Evolutionary conservation across 169 alveolate species (phyloP).

Genomic region (Cryptosporidium baileyi): DNA sequence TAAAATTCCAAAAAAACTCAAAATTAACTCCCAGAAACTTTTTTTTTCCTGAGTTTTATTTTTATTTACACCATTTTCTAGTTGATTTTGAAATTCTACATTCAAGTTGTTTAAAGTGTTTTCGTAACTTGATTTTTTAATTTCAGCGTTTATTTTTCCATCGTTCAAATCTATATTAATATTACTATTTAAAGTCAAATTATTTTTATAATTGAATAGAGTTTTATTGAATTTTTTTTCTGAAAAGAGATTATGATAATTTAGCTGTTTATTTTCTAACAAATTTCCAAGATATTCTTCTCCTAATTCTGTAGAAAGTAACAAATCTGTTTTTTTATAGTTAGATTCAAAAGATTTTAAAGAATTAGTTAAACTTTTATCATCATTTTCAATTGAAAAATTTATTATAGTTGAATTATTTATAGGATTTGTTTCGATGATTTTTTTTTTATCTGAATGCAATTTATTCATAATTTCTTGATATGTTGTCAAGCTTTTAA

Average conservation of each 20-base stretch:
- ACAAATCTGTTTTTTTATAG: too few species aligned
- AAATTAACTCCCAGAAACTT: conserved; percentile 24
- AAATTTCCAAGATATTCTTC: not conserved
- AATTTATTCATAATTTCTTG: conserved; percentile 14
- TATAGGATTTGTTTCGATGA: not conserved
- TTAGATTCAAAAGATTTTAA: not conserved
- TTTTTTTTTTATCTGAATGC: not conserved
- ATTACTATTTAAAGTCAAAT: not conserved
- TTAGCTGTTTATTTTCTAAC: not conserved
- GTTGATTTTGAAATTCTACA: not conserved
- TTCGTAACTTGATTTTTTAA: not conserved
- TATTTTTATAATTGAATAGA: not conserved
- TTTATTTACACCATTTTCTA: not conserved
- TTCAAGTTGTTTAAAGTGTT: not conserved
- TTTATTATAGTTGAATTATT: not conserved
- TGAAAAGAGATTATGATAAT: too few species aligned
- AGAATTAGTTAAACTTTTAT: not conserved
- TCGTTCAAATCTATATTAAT: not conserved
- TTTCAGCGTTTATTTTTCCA: not conserved
- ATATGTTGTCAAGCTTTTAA: conserved; percentile 7
- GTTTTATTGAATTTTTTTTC: not conserved
- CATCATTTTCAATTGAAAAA: not conserved
- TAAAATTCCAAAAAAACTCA: conserved; percentile 3
- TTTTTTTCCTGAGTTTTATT: not conserved
- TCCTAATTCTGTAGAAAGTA: too few species aligned